Evolutionary conservation across 331 rosid species (phyloP).

Genomic region (Prunus yedoensis): DNA sequence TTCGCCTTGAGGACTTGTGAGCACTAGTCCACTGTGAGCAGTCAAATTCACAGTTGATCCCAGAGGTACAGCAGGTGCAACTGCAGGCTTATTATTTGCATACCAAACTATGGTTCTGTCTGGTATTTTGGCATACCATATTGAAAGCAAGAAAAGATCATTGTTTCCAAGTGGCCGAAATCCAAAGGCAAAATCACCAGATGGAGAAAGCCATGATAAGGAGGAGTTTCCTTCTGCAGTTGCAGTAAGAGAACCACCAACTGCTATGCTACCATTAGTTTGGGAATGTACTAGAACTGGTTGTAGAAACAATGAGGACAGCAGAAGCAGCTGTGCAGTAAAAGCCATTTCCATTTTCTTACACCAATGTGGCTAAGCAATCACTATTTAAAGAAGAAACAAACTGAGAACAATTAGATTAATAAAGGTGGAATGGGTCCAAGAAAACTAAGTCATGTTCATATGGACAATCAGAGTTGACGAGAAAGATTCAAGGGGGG

Average conservation of each 20-base stretch:
- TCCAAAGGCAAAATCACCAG: conserved; percentile 51
- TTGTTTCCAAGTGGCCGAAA: conserved; percentile 27
- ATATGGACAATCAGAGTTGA: no score
- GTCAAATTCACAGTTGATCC: no score
- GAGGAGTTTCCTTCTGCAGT: conserved; percentile 12
- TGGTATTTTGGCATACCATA: conserved; percentile 52
- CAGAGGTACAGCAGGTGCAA: no score
- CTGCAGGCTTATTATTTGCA: neutral
- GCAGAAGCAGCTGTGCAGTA: no score
- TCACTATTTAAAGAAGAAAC: no score
- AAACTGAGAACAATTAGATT: no score
- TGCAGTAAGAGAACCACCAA: neutral
- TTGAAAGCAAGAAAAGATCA: conserved; percentile 43
- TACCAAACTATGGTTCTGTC: conserved; percentile 42
- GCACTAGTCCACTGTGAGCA: neutral
- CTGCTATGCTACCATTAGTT: neutral
- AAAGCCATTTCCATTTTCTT: no score
- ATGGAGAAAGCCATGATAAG: conserved; percentile 29
- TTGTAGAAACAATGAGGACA: no score
- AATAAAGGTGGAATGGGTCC: no score
- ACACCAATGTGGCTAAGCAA: no score
- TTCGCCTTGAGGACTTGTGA: conserved; percentile 9
- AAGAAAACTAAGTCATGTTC: no score
- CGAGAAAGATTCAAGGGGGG: no score
- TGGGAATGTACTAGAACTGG: neutral